Percentiles rank a stretch among this genome's conserved stretches.
These are phyloP conservation scores for Hypoxylon sp. DNA, from an alignment of 2,329 filamentous ascomycete species.

Conservation along the genomic window DNA sequence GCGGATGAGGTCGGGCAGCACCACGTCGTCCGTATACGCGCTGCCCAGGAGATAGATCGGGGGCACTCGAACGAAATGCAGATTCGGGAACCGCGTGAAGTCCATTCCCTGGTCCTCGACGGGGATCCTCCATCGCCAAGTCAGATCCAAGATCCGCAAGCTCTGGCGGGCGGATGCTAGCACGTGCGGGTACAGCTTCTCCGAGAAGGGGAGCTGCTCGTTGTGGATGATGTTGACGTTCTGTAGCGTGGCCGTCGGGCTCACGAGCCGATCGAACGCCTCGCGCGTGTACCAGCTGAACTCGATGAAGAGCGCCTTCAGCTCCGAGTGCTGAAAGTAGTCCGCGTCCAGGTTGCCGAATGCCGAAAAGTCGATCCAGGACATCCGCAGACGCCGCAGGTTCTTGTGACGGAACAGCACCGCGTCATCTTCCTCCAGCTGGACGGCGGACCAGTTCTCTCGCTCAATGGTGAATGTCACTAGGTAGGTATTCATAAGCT, in stretches of 20 bases:
- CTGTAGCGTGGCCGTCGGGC: constrained; percentile 11
- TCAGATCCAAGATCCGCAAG: constrained; percentile 26
- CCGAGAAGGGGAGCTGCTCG: constrained; percentile 26
- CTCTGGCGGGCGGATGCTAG: constrained; percentile 18
- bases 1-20: constrained; percentile 21
- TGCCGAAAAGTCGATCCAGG: constrained; percentile 27
- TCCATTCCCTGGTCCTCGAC: constrained; percentile 28
- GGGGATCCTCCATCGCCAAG: constrained; percentile 34
- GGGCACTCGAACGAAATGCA: constrained; percentile 29
- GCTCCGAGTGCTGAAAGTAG: constrained; percentile 21
- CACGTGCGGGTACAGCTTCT: constrained; percentile 23
- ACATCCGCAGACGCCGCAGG: constrained; percentile 25
- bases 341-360: constrained; percentile 18
- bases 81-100: constrained; percentile 24
- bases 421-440: constrained; percentile 24
- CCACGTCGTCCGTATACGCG: constrained; percentile 22
- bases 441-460: constrained; percentile 11
- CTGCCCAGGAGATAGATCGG: constrained; percentile 28
- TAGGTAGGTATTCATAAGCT: constrained; percentile 11
- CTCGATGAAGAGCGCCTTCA: constrained; percentile 23
- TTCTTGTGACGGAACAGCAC: constrained; percentile 28
- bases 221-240: constrained; percentile 26
- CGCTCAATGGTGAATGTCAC: constrained; percentile 28
- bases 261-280: constrained; percentile 17
- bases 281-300: constrained; percentile 23